Evolutionary conservation across 2,329 filamentous ascomycete species (phyloP).

Genomic region (Dryadomyces quercus-mongolicae): DNA sequence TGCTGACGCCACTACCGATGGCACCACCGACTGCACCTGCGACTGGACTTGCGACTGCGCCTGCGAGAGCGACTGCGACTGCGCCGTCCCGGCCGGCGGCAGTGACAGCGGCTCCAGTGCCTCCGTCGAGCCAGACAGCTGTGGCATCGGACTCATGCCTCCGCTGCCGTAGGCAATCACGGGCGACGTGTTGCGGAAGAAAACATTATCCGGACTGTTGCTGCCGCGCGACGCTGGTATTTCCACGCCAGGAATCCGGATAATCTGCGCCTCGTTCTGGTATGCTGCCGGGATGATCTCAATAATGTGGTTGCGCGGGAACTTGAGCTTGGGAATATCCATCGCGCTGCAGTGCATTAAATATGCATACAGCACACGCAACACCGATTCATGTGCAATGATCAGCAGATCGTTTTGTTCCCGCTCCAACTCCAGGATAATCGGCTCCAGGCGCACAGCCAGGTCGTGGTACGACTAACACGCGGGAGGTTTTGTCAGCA

Average conservation of each 20-base stretch:
- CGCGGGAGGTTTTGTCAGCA: no score
- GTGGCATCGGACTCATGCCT: constrained; percentile 31
- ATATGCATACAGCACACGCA: constrained; percentile 92
- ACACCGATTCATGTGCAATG: constrained; percentile 95
- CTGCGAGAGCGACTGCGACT: background rate
- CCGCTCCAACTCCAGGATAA: constrained; percentile 92
- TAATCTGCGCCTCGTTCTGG: constrained; percentile 87
- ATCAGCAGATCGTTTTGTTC: constrained; percentile 97
- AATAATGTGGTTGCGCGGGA: constrained; percentile 94
- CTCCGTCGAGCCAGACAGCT: constrained; percentile 34
- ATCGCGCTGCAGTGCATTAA: constrained; percentile 96
- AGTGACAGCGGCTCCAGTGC: constrained; percentile 19
- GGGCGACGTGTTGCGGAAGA: constrained; percentile 56
- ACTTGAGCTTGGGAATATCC: constrained; percentile 85
- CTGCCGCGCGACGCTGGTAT: constrained; percentile 5
- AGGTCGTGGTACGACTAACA: constrained; percentile 95
- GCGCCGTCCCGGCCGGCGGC: constrained; percentile 5
- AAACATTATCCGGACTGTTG: constrained; percentile 11
- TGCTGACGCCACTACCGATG: constrained; percentile 5
- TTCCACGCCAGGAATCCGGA: constrained; percentile 64
- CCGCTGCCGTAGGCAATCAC: constrained; percentile 44
- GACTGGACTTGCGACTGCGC: constrained; percentile 1
- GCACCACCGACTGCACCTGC: constrained; percentile 4
- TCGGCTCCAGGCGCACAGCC: constrained; percentile 92
- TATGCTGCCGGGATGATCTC: constrained; percentile 97